Conservation (phyloP, 495 filamentous ascomycete genomes). For the Achaetomiella virescens region DNA sequence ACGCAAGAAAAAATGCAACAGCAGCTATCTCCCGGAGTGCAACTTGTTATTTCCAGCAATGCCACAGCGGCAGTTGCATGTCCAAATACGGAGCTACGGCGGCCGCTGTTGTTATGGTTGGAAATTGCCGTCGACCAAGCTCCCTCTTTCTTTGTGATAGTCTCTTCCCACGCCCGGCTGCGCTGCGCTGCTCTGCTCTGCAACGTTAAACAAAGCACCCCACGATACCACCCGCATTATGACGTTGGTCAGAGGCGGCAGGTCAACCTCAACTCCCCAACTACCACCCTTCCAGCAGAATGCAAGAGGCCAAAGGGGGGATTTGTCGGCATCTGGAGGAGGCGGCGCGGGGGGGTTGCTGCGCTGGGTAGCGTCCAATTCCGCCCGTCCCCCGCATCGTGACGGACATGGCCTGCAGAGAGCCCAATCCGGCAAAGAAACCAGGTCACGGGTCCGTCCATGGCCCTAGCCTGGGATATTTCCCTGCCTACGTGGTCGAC, state of each 20-base stretch:
- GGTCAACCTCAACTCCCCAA: neutral
- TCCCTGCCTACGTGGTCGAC: constrained; percentile 1
- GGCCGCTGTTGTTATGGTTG: neutral
- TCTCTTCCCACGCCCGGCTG: too few relatives aligned
- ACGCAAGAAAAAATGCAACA: constrained; percentile 11
- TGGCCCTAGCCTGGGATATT: neutral
- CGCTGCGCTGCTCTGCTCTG: too few relatives aligned
- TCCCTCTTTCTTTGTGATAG: neutral
- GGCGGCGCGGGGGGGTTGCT: constrained; percentile 4
- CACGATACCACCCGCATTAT: neutral
- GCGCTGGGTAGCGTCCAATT: neutral
- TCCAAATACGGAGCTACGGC: neutral
- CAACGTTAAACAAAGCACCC: too few relatives aligned
- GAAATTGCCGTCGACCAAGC: neutral
- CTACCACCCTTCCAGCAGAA: neutral
- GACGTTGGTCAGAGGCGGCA: neutral
- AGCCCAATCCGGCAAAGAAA: constrained; percentile 11
- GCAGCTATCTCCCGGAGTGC: neutral
- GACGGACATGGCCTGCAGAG: constrained; percentile 2
- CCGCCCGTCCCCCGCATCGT: neutral
- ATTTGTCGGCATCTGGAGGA: neutral
- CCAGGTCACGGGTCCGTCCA: constrained; percentile 2
- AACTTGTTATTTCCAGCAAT: neutral
- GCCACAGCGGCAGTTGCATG: constrained; percentile 6
- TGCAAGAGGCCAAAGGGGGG: constrained; percentile 4